Conservation (phyloP, 345 rosid species). For the Cochlearia excelsa region DNA sequence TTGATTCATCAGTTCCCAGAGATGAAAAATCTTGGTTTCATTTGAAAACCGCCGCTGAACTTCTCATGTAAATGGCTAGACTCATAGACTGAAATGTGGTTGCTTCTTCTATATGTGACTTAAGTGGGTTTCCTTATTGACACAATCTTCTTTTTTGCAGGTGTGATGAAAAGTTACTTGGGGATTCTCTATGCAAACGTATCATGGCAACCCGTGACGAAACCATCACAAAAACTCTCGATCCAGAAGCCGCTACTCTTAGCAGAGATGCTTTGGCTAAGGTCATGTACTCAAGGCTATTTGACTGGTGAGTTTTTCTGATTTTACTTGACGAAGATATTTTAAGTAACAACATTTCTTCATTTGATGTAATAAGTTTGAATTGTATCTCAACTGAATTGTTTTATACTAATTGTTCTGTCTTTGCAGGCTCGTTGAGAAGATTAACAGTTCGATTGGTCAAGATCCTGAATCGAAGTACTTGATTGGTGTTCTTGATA, state of each 20-base stretch:
- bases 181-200: slow-evolving; percentile 97
- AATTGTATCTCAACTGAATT: slow-evolving; percentile 6
- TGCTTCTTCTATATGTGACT: slow-evolving; percentile 17
- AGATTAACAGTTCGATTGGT: slow-evolving; percentile 87
- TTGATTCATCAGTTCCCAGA: slow-evolving; percentile 83
- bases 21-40: slow-evolving; percentile 91
- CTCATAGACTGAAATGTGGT: slow-evolving; percentile 19
- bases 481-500: slow-evolving; percentile 96
- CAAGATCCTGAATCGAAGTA: slow-evolving; percentile 89
- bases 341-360: slow-evolving; percentile 14
- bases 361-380: background rate
- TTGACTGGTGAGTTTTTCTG: slow-evolving; percentile 78
- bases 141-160: slow-evolving; percentile 39
- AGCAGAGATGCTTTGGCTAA: slow-evolving; percentile 98
- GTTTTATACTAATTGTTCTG: slow-evolving; percentile 14
- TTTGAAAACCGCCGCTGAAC: slow-evolving; percentile 84
- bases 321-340: slow-evolving; percentile 17
- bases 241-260: slow-evolving; percentile 78
- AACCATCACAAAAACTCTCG: slow-evolving; percentile 91
- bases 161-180: slow-evolving; percentile 85
- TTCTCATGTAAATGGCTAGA: slow-evolving; percentile 55
- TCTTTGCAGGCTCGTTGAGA: slow-evolving; percentile 80
- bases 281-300: slow-evolving; percentile 83
- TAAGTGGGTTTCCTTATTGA: slow-evolving; percentile 30
- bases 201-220: slow-evolving; percentile 98